phyloP scores from a whole-genome alignment of 2,329 filamentous ascomycete genomes.

The Chaetothyriales sp. region DNA sequence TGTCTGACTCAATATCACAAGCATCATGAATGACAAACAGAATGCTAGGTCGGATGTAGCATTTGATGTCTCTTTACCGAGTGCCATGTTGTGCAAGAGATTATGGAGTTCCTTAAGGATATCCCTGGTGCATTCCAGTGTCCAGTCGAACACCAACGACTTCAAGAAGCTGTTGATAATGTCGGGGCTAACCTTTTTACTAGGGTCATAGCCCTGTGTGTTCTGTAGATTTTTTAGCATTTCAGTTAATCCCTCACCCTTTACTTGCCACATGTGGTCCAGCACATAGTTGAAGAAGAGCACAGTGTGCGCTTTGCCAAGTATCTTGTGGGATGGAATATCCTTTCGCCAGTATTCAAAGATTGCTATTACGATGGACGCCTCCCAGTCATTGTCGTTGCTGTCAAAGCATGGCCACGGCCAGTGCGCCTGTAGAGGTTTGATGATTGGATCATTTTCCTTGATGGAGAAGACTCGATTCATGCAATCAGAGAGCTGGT shows the following conservation, averaged over 20 bases:
- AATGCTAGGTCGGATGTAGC: slow-evolving; percentile 7
- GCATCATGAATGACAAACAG: slow-evolving; percentile 9
- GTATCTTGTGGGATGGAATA: slow-evolving; percentile 7
- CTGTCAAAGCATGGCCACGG: slow-evolving; percentile 7
- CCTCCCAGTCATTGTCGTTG: slow-evolving; percentile 7
- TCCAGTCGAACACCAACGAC: slow-evolving; percentile 4
- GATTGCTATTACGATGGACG: slow-evolving; percentile 9
- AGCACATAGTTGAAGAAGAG: slow-evolving; percentile 12
- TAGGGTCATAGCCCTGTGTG: neutral
- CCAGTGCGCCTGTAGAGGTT: slow-evolving; percentile 4
- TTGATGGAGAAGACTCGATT: slow-evolving; percentile 5
- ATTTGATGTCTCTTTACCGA: slow-evolving; percentile 3
- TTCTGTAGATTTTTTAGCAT: slow-evolving; percentile 5
- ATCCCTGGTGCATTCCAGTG: slow-evolving; percentile 4
- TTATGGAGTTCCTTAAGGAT: slow-evolving; percentile 10
- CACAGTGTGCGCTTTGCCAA: slow-evolving; percentile 7
- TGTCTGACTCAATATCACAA: slow-evolving; percentile 9
- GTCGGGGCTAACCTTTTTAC: slow-evolving; percentile 6
- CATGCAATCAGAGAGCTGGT: slow-evolving; percentile 2
- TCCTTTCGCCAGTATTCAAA: slow-evolving; percentile 2
- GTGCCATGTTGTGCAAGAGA: slow-evolving; percentile 10
- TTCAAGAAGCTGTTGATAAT: slow-evolving; percentile 14
- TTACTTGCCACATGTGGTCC: slow-evolving; percentile 6
- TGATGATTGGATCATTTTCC: slow-evolving; percentile 1
- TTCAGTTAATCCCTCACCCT: slow-evolving; percentile 1